Conservation (phyloP, 495 filamentous ascomycete species). For the Elasticomyces elasticus region DNA sequence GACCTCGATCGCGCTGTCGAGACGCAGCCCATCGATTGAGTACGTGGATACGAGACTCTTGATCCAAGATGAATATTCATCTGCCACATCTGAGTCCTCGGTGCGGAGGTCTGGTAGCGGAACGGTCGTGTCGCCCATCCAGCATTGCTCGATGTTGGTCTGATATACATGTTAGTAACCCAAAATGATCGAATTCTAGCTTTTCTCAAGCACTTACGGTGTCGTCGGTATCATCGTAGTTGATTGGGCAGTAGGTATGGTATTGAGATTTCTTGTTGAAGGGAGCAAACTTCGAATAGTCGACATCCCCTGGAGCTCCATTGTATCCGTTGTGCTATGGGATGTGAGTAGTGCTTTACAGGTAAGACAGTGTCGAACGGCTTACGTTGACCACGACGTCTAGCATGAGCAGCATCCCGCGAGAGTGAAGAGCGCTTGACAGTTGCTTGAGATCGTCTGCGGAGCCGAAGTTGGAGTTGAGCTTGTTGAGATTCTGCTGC, state of each 20-base stretch:
- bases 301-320: conserved; percentile 43
- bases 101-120: conserved; percentile 63
- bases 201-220: conserved; percentile 9
- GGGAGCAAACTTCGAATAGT: conserved; percentile 53
- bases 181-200: neutral
- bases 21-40: conserved; percentile 62
- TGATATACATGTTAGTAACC: neutral
- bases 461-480: conserved; percentile 22
- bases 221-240: conserved; percentile 49
- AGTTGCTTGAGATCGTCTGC: conserved; percentile 19
- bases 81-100: conserved; percentile 44
- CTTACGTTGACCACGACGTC: conserved; percentile 21
- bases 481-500: conserved; percentile 19
- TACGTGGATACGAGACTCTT: conserved; percentile 54
- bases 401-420: conserved; percentile 42
- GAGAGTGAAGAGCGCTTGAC: conserved; percentile 15
- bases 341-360: no score
- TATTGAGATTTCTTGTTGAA: conserved; percentile 57
- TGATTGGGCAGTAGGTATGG: conserved; percentile 55
- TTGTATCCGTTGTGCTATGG: conserved; percentile 27
- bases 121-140: conserved; percentile 54
- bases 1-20: conserved; percentile 68
- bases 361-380: neutral
- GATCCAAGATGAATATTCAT: conserved; percentile 58
- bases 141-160: conserved; percentile 41